Conservation (phyloP, 2,329 filamentous ascomycete species). For the Calonectria ilicicola region DNA sequence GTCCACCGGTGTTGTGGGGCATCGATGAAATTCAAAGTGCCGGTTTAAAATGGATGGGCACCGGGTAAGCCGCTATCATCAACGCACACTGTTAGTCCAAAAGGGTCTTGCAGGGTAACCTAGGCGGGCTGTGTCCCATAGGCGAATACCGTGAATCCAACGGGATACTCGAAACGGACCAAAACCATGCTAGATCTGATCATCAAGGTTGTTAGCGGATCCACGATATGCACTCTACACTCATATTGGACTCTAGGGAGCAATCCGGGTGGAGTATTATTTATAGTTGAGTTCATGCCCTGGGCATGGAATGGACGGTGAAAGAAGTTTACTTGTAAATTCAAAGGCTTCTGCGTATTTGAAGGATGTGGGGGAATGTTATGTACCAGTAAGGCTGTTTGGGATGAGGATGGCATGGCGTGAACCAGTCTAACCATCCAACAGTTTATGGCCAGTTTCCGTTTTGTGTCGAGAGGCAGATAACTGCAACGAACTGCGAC, state of each 20-base stretch:
- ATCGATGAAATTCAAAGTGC: constrained; percentile 7
- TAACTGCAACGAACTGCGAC: background rate
- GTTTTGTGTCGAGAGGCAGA: background rate
- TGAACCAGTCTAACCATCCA: no score
- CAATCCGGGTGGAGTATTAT: constrained; percentile 21
- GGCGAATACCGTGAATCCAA: constrained; percentile 9
- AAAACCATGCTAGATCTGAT: constrained; percentile 25
- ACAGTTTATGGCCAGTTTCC: no score
- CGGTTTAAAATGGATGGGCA: background rate
- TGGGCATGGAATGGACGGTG: background rate
- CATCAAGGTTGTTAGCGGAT: constrained; percentile 32
- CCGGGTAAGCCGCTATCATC: background rate
- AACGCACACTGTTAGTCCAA: background rate
- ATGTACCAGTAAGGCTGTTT: no score
- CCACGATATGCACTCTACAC: constrained; percentile 13
- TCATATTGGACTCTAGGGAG: constrained; percentile 2
- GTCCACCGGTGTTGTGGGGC: constrained; percentile 15
- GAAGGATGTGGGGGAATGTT: no score
- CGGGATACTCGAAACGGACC: constrained; percentile 6
- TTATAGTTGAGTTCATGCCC: constrained; percentile 14
- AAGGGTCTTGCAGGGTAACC: background rate
- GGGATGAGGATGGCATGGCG: no score
- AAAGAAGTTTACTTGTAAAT: no score
- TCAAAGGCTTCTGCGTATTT: no score
- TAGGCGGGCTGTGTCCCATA: background rate